phyloP scores from a whole-genome alignment of 192 early-diverging fungal species.

The Linnemannia zychae region DNA sequence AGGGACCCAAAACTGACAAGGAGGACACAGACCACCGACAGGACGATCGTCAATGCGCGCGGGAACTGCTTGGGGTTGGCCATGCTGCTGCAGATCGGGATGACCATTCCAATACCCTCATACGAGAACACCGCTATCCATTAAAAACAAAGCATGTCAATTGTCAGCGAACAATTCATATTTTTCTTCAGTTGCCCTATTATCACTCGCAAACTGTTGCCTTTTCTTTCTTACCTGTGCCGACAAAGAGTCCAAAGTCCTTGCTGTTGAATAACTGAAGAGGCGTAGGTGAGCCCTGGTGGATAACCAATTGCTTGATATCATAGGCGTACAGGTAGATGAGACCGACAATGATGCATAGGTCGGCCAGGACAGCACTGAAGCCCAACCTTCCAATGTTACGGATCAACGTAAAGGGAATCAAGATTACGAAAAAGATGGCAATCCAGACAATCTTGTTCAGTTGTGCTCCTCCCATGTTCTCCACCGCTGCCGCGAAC shows the following conservation, averaged over 20 bases:
- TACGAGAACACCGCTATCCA: conserved; percentile 93
- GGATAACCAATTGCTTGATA: conserved; percentile 70
- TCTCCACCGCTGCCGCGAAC: conserved; percentile 77
- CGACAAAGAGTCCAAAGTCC: conserved; percentile 56
- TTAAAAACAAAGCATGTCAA: background rate
- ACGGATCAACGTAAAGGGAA: conserved; percentile 88
- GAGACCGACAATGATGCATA: conserved; percentile 89
- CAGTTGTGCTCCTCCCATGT: conserved; percentile 71
- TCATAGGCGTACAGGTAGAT: conserved; percentile 82
- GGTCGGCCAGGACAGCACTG: conserved; percentile 84
- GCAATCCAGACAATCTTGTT: conserved; percentile 76
- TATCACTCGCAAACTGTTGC: no score
- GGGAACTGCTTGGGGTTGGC: conserved; percentile 85
- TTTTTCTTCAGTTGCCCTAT: no score
- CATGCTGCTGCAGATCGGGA: conserved; percentile 86
- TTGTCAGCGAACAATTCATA: no score
- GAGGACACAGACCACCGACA: conserved; percentile 76
- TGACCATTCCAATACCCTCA: conserved; percentile 91
- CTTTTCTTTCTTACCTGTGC: conserved; percentile 46
- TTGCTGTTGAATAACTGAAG: conserved; percentile 66
- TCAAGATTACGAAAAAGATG: conserved; percentile 77
- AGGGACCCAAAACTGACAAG: conserved; percentile 83
- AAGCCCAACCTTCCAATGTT: conserved; percentile 86
- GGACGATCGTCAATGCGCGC: conserved; percentile 75
- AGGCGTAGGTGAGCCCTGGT: conserved; percentile 62